Evolutionary conservation across 163 green algal species (phyloP), one percentile per base, ranked within the genome.

Genomic region (Coccomyxa subellipsoidea): DNA sequence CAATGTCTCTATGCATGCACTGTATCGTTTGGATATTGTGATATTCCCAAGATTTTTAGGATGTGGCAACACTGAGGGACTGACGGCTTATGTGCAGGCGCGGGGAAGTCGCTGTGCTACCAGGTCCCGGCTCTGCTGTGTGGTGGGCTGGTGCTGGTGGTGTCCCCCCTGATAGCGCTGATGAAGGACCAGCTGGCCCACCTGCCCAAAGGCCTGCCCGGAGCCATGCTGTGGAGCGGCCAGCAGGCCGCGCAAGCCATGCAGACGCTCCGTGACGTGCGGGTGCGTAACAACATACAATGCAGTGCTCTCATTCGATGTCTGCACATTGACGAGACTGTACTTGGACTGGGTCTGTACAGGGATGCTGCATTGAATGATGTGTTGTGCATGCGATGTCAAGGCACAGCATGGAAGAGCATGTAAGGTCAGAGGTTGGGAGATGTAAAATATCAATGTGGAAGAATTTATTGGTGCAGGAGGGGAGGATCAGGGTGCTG

Each of bases 141-240:
- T 80, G 87, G 88, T 23, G 93, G 92, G 81, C 83, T 84, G 47
- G 81, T 76, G 8, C 54, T 99, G 37, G 96, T 99, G n/a, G 90
- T 99, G 40, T 97, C 93, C 0, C 96, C 96, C 0, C 89, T 99
- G 71, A 85, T 99, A 40, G 95, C 96, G 0, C 90, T 99, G 3
- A 99, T 99, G 92, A 85, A 91, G 18, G 96, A 99, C 89, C 96
- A 99, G 91, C 88, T 98, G 31, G 76, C 85, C 27, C 88, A 88
- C 54, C 87, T 96, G 86, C 90, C 90, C 0, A 53, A 83, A 0
- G 79, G 79, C 12, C 80, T 95, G 76, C 82, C 90, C 8, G 83
- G 87, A 4, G 92, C 89, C 35, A 92, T 93, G 89, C 86, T 95
- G 73, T 89, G 85, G 79, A 88, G 86, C 18, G 80, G 83, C 27